Percentiles rank a stretch among this genome's conserved stretches.
Evolutionary conservation across 345 rosid genomes (phyloP).

Genomic region (Brassica rapa): DNA sequence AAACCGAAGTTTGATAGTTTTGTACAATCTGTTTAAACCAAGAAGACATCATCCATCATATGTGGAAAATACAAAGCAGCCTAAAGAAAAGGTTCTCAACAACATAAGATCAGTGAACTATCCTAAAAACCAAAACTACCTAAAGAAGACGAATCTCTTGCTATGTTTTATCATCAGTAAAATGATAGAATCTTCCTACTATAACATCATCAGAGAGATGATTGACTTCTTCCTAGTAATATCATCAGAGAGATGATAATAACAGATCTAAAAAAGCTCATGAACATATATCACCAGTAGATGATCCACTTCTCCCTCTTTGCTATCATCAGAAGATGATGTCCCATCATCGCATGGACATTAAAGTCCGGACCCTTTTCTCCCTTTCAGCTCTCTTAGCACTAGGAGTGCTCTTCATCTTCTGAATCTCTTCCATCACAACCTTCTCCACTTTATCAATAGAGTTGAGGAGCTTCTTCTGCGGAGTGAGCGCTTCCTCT

Average conservation of each 20-base stretch:
- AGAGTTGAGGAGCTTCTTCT: slow-evolving; percentile 78
- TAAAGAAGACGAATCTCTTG: slow-evolving; percentile 31
- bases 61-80: slow-evolving; percentile 6
- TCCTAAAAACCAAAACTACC: slow-evolving; percentile 19
- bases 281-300: slow-evolving; percentile 34
- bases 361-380: slow-evolving; percentile 63
- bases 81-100: slow-evolving; percentile 1
- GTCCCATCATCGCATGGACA: slow-evolving; percentile 65
- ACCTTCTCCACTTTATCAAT: slow-evolving; percentile 77
- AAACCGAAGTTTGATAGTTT: slow-evolving; percentile 3
- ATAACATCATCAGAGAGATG: slow-evolving; percentile 35
- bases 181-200: slow-evolving; percentile 31
- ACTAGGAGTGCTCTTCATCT: slow-evolving; percentile 69
- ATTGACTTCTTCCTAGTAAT: slow-evolving; percentile 11
- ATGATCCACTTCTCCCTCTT: slow-evolving; percentile 25
- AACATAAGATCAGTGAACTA: slow-evolving; percentile 17
- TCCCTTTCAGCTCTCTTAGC: slow-evolving; percentile 73
- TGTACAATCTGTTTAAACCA: slow-evolving; percentile 15
- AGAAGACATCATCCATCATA: slow-evolving; percentile 21
- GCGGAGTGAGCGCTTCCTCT: slow-evolving; percentile 76
- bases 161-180: slow-evolving; percentile 24
- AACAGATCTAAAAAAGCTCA: not conserved
- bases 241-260: slow-evolving; percentile 37
- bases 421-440: slow-evolving; percentile 76
- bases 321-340: slow-evolving; percentile 43